These are phyloP conservation scores for Flaveria ramosissima DNA, from an alignment of 129 eudicot species.

Conservation along the genomic window DNA sequence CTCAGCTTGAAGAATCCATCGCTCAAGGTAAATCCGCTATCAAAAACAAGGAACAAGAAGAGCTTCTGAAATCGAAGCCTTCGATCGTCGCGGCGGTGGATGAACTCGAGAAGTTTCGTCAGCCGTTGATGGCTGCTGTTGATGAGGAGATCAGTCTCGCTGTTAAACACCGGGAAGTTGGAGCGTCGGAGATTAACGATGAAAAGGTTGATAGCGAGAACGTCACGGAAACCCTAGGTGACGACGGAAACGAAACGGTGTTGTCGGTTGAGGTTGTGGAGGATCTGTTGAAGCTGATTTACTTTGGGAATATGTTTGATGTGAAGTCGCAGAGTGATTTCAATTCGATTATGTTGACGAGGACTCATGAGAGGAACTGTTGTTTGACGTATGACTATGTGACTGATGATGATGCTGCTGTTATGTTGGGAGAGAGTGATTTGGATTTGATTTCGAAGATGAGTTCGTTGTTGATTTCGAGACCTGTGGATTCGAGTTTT, in stretches of 20 bases:
- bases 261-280: conserved; percentile 14
- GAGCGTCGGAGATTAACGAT: conserved; percentile 7
- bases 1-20: conserved; percentile 70
- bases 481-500: conserved; percentile 61
- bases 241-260: conserved; percentile 14
- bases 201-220: conserved; percentile 9
- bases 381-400: conserved; percentile 89
- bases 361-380: conserved; percentile 84
- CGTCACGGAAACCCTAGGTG: conserved; percentile 14
- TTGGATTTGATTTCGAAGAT: conserved; percentile 74
- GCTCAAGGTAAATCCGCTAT: conserved; percentile 59
- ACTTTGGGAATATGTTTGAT: conserved; percentile 83
- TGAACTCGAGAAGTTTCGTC: conserved; percentile 83
- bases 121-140: conserved; percentile 62
- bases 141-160: conserved; percentile 54
- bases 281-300: conserved; percentile 68
- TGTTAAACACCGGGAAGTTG: neutral
- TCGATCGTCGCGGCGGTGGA: conserved; percentile 58
- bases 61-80: conserved; percentile 58
- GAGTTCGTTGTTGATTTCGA: conserved; percentile 55
- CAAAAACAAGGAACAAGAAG: conserved; percentile 81
- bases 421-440: conserved; percentile 65
- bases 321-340: conserved; percentile 61
- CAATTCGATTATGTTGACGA: conserved; percentile 58
- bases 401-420: conserved; percentile 77